Conservation (phyloP, 2,329 filamentous ascomycete genomes). For the Blastomyces silverae region DNA sequence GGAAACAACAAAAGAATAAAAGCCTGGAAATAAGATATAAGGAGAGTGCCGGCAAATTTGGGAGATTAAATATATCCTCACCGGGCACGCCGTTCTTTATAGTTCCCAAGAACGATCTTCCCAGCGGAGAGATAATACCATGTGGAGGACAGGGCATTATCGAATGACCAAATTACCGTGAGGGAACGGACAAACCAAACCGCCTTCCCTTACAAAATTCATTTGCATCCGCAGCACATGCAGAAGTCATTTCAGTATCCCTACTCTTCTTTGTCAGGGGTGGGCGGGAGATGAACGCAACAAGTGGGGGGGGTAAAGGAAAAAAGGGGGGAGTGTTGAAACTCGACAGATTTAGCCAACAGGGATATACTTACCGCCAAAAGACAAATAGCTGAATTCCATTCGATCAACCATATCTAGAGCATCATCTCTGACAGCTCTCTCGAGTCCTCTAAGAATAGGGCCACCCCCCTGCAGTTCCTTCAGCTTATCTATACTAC, state of each 20-base stretch:
- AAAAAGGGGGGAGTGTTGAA: conserved; percentile 1
- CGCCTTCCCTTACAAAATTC: not conserved
- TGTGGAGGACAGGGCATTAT: not conserved
- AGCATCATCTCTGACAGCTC: not conserved
- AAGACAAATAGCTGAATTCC: not conserved
- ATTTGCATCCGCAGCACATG: not conserved
- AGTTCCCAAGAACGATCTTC: not conserved
- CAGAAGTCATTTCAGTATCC: conserved; percentile 1
- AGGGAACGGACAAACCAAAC: not conserved
- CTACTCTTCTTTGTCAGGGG: not conserved
- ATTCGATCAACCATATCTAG: not conserved
- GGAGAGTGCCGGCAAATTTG: not conserved
- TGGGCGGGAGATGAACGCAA: not conserved
- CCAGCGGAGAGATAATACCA: no score
- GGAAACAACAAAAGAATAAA: not conserved
- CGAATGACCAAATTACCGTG: not conserved
- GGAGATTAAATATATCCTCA: not conserved
- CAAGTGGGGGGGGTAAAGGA: no score
- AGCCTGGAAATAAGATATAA: not conserved
- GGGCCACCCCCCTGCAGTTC: not conserved
- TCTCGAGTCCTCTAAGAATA: not conserved
- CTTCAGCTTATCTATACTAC: not conserved
- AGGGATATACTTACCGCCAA: not conserved
- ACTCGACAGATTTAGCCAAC: not conserved
- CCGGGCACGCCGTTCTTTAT: not conserved